Evolutionary conservation across 805 yeast genomes (phyloP).

Genomic region (Cyberlindnera mississippiensis): DNA sequence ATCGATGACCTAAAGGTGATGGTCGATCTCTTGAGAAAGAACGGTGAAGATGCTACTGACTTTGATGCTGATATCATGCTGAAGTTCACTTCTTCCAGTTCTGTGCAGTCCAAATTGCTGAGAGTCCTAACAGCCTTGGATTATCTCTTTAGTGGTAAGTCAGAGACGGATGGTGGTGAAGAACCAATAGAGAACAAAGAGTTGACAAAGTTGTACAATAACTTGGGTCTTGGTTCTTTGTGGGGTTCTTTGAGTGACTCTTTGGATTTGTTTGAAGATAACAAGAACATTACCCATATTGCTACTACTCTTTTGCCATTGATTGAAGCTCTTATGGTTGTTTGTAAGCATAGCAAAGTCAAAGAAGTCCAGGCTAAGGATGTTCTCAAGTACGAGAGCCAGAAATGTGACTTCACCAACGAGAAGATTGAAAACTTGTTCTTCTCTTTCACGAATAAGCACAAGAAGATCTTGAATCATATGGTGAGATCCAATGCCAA

Average conservation of each 20-base stretch:
- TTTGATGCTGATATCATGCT: conserved; percentile 52
- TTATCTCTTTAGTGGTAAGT: conserved; percentile 51
- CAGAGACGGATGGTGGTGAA: conserved; percentile 27
- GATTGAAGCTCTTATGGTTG: conserved; percentile 91
- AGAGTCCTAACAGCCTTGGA: conserved; percentile 86
- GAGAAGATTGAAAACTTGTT: conserved; percentile 77
- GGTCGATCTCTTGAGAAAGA: conserved; percentile 6
- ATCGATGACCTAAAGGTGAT: conserved; percentile 47
- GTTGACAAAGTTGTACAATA: conserved; percentile 58
- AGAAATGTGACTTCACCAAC: conserved; percentile 59
- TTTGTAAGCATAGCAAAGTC: conserved; percentile 81
- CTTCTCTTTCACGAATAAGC: conserved; percentile 84
- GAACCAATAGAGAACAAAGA: conserved; percentile 30
- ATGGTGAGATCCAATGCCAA: conserved; percentile 91
- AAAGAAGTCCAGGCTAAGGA: conserved; percentile 54
- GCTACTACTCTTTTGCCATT: conserved; percentile 81
- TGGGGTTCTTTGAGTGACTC: conserved; percentile 86
- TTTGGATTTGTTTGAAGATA: conserved; percentile 57
- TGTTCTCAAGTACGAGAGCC: conserved; percentile 55
- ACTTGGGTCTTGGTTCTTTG: conserved; percentile 65
- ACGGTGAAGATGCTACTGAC: conserved; percentile 35
- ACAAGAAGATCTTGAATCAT: conserved; percentile 80
- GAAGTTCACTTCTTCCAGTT: conserved; percentile 71
- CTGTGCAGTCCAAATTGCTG: conserved; percentile 86
- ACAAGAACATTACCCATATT: conserved; percentile 51